Evolutionary conservation across 495 filamentous ascomycete species (phyloP).

Genomic region (Aspergillus haitiensis): DNA sequence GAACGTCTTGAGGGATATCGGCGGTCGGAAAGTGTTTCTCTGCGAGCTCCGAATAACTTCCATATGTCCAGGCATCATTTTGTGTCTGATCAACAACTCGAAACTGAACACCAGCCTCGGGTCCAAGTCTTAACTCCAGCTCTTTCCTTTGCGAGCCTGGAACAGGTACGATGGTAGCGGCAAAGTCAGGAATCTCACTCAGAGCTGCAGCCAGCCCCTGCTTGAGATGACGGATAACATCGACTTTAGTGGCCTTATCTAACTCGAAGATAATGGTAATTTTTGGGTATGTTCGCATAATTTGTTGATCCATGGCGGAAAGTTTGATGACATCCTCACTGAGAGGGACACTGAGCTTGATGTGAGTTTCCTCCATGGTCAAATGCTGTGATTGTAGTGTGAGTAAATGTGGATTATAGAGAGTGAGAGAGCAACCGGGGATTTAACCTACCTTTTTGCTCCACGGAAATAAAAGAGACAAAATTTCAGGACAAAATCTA

Average conservation of each 20-base stretch:
- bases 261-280: constrained; percentile 6
- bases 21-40: constrained; percentile 10
- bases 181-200: constrained; percentile 16
- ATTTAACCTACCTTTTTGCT: not conserved
- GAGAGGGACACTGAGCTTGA: constrained; percentile 16
- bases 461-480: not conserved
- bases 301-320: constrained; percentile 15
- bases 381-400: not conserved
- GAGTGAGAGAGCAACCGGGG: not conserved
- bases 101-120: constrained; percentile 9
- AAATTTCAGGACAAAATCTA: not conserved
- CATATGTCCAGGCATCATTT: constrained; percentile 10
- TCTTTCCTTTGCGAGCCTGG: constrained; percentile 13
- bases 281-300: constrained; percentile 14
- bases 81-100: constrained; percentile 12
- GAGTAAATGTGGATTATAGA: not conserved
- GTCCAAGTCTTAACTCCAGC: constrained; percentile 11
- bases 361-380: constrained; percentile 12
- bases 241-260: not conserved
- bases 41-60: constrained; percentile 14
- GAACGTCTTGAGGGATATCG: constrained; percentile 13
- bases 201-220: constrained; percentile 9
- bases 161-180: constrained; percentile 10
- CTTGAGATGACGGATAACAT: constrained; percentile 13
- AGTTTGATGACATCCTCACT: constrained; percentile 19